A percentile compares a stretch with the other conserved stretches of the same genome.
Conservation (phyloP, 306 rosid genomes). For the Dryas octopetala region DNA sequence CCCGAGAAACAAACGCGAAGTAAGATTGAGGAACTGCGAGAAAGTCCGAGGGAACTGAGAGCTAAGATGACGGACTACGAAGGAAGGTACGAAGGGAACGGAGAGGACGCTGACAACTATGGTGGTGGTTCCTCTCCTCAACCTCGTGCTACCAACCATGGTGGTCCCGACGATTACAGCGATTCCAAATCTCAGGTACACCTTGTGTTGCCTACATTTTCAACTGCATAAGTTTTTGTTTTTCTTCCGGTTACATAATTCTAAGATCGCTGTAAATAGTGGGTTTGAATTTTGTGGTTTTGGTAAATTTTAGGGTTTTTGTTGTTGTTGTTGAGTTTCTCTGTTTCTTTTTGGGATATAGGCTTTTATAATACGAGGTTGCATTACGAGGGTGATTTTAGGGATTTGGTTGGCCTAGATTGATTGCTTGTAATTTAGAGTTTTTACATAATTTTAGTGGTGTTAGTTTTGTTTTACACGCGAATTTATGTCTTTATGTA, state of each 20-base stretch:
- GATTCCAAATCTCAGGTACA: slow-evolving; percentile 78
- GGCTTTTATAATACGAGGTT: neutral
- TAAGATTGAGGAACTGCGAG: neutral
- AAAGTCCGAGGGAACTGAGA: neutral
- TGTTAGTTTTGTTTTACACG: too few species aligned
- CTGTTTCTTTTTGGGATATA: neutral
- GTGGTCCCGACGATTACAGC: slow-evolving; percentile 45
- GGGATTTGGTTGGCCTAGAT: slow-evolving; percentile 5
- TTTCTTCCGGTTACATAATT: neutral
- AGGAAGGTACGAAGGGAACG: slow-evolving; percentile 71
- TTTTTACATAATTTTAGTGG: neutral
- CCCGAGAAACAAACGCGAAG: slow-evolving; percentile 3
- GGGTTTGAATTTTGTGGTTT: neutral
- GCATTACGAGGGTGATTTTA: neutral
- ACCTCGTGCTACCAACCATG: slow-evolving; percentile 42
- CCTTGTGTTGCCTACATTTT: neutral
- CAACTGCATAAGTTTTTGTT: neutral
- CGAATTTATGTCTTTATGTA: neutral
- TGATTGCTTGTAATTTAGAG: neutral
- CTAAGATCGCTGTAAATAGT: neutral
- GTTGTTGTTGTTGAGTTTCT: neutral
- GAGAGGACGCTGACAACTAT: slow-evolving; percentile 50
- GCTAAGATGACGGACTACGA: slow-evolving; percentile 76
- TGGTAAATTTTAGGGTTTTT: neutral
- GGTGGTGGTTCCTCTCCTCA: slow-evolving; percentile 66